Percentiles rank a stretch among this genome's conserved stretches.
Conservation (phyloP, 169 alveolate genomes). For the Theileria parva region DNA sequence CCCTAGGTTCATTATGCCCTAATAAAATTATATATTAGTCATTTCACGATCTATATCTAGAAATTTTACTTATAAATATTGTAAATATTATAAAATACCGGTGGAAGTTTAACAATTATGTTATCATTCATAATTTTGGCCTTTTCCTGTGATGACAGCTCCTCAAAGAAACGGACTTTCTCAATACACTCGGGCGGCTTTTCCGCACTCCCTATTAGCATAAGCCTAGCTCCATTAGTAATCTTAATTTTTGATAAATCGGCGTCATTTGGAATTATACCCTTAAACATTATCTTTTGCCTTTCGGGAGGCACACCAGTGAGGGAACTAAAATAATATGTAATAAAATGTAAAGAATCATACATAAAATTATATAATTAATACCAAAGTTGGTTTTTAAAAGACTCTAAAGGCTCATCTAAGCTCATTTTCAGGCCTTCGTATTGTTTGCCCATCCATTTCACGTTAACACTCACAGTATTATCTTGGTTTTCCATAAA, state of each 20-base stretch:
- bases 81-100: constrained; percentile 36
- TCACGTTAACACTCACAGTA: constrained; percentile 67
- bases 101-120: constrained; percentile 82
- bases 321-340: constrained; percentile 64
- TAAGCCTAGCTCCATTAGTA: constrained; percentile 79
- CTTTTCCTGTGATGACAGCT: constrained; percentile 89
- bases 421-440: constrained; percentile 60
- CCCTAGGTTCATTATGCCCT: constrained; percentile 92
- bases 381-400: constrained; percentile 59
- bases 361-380: not conserved
- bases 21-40: constrained; percentile 13
- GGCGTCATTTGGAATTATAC: constrained; percentile 79
- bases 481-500: constrained; percentile 42
- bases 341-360: not conserved
- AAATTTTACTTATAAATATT: constrained; percentile 16
- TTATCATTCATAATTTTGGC: constrained; percentile 83
- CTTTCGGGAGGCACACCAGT: constrained; percentile 91
- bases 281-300: constrained; percentile 88
- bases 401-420: constrained; percentile 59
- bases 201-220: constrained; percentile 91
- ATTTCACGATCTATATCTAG: not conserved
- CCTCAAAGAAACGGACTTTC: constrained; percentile 87
- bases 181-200: constrained; percentile 75
- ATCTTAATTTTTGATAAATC: constrained; percentile 78
- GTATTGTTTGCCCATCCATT: constrained; percentile 74